Base-by-base conservation (phyloP, 225 moss, liverwort and hornwort genomes). In the Asterella californica region DNA sequence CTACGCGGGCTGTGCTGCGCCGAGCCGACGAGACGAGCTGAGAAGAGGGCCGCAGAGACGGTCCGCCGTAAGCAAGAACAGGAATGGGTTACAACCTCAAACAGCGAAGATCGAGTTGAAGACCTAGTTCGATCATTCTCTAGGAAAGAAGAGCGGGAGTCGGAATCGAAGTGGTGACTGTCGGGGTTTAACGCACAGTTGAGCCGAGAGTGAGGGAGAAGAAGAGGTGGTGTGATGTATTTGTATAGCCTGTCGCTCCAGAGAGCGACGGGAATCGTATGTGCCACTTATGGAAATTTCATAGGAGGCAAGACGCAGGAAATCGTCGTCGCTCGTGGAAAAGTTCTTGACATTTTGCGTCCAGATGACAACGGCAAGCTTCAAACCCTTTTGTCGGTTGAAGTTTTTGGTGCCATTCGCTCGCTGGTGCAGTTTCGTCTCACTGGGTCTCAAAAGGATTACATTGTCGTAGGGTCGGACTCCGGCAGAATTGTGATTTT, bases 321-420 rank as follows among this genome's bases (percentile, higher is more conserved):
- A 88, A 99, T 99, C 37, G 93, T 99, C 67, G 97, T 99, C 4
- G 86, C 92, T 2, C 83, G 95, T 34, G 97, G 97, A 34, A 99
- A 99, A 85, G 93, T 95, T 34, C 50, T 99, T 83, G 97, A 99
- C 81, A 79, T 99, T 76, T 77, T 99, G 63, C 90, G 95, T 21
- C 92, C 92, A 2, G 99, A 99, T 48, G 99, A 99, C 67, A 99
- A 99, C 50, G 99, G 95, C 11, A 99, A 99, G 92, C 82, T 99
- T 67, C 95, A 95, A 82, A 95, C 91, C 69, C 79, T 99, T 76
- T 80, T 99, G 10, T 99, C 99, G 0, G 99, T 99, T 76, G 99
- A 99, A 75, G 95, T 95, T 3, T 99, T 99, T 25, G 99, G 99
- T 18, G 92, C 95, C n/a, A 87, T 99, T 19, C 89, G 93, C 29